Base-by-base conservation (phyloP, 345 rosid species). In the Sisymbrium altissimum region DNA sequence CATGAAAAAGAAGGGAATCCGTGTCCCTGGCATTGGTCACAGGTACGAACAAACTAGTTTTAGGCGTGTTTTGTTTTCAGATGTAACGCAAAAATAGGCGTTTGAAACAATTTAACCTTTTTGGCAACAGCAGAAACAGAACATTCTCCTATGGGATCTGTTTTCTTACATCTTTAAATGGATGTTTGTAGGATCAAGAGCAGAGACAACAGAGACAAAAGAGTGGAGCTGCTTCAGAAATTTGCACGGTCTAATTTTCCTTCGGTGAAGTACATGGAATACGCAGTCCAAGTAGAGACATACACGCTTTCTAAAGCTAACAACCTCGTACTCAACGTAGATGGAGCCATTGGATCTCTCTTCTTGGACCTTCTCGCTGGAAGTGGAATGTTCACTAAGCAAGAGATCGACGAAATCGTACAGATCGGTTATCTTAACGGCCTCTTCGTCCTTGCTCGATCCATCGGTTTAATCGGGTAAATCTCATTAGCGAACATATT, bases 1-100 rank as follows among this genome's bases (percentile, higher is more conserved):
- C 73, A 92, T 94, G 98, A 94, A 94, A 83, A 94, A 94, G 92
- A 91, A 91, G 79, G 98, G 97, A 57, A 92, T 94, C 32, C 96
- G 98, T 17, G 98, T 94, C 71, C 98, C 98, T 30, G 97, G 97
- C 56, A 89, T 94, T 69, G 98, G 98, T 27, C 97, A 94, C 81
- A 89, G 98, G 98, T 89, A 82, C 12, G n/a, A 66, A 65, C 41
- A 13, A 57, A 30, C 5, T 36, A 60, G 29, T 38, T 43, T 40
- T 56, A 36, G 39, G 39, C 39, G 11, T 36, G 40, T 9, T 35
- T 7, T 3, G 40, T 9, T 9, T 36, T 9, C 40, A 36, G 12
- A 36, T 36, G 11, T 9, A 39, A 39, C 13, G 13, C 41, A 38
- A 12, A 38, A 10, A 38, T 38, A 8, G 12, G 11, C 39, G 39